Evolutionary conservation across 225 moss, liverwort and hornwort species (phyloP).

Genomic region (Takakia lepidozioides): DNA sequence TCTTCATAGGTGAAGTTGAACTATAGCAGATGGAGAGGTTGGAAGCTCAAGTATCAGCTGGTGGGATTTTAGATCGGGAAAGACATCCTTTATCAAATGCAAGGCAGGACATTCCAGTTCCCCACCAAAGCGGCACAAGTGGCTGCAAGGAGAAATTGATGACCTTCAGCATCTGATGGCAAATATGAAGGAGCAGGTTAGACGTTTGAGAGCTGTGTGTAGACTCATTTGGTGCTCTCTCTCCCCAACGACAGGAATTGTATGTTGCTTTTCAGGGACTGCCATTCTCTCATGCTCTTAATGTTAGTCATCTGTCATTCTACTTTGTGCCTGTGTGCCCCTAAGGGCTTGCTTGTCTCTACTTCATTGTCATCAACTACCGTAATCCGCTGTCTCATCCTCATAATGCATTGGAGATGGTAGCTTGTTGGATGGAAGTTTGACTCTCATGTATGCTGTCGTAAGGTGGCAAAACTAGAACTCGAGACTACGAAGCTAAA

Average conservation of each 20-base stretch:
- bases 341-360: not conserved
- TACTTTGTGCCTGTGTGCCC: not conserved
- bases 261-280: not conserved
- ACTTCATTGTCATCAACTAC: no score
- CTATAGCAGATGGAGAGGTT: no score
- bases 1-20: no score
- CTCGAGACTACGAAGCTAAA: constrained; percentile 63
- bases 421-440: not conserved
- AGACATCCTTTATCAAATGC: constrained; percentile 92
- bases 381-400: no score
- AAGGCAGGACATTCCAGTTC: constrained; percentile 91
- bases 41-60: not conserved
- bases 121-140: constrained; percentile 67
- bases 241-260: not conserved
- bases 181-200: constrained; percentile 66
- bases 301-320: not conserved
- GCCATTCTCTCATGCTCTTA: not conserved
- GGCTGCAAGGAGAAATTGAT: constrained; percentile 76
- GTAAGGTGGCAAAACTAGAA: constrained; percentile 28
- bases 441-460: not conserved
- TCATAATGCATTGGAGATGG: not conserved
- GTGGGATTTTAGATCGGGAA: constrained; percentile 82
- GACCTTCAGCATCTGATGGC: constrained; percentile 66
- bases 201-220: not conserved
- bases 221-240: no score